Evolutionary conservation across 306 rosid species (phyloP).

Genomic region (Cyclanthera cordifolia): DNA sequence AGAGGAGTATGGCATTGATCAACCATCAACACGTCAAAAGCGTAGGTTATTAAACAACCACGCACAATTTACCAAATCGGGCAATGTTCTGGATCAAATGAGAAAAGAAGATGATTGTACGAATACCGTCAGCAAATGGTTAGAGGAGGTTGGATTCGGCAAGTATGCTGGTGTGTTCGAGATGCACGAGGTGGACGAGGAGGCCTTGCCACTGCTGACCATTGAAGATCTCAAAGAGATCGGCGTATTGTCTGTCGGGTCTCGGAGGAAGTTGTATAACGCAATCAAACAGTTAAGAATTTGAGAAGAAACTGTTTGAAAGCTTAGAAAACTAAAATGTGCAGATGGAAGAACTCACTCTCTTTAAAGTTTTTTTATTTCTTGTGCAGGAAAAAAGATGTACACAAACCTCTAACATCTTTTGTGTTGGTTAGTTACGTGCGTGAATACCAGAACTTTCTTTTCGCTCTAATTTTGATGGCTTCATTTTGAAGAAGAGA

Average conservation of each 20-base stretch:
- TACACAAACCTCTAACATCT: slow-evolving; percentile 20
- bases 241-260: slow-evolving; percentile 27
- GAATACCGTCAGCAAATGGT: slow-evolving; percentile 20
- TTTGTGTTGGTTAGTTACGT: slow-evolving; percentile 1
- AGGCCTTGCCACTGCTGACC: slow-evolving; percentile 29
- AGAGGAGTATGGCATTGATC: slow-evolving; percentile 18
- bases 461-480: not conserved
- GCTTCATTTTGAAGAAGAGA: not conserved
- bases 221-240: slow-evolving; percentile 40
- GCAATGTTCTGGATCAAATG: slow-evolving; percentile 13
- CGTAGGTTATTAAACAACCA: slow-evolving; percentile 10
- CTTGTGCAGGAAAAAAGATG: slow-evolving; percentile 13
- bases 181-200: slow-evolving; percentile 36
- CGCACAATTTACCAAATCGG: slow-evolving; percentile 14
- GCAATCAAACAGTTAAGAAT: slow-evolving; percentile 23
- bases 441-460: not conserved
- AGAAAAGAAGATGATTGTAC: slow-evolving; percentile 3
- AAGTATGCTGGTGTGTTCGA: slow-evolving; percentile 27
- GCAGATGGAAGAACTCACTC: not conserved
- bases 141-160: slow-evolving; percentile 29
- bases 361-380: not conserved
- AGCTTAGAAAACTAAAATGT: not conserved
- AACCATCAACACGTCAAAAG: slow-evolving; percentile 5
- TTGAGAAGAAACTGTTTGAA: slow-evolving; percentile 11
- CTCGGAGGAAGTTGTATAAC: slow-evolving; percentile 24